Evolutionary conservation across 108 stramenopile species (phyloP).

Genomic region (Fragilaria radians): DNA sequence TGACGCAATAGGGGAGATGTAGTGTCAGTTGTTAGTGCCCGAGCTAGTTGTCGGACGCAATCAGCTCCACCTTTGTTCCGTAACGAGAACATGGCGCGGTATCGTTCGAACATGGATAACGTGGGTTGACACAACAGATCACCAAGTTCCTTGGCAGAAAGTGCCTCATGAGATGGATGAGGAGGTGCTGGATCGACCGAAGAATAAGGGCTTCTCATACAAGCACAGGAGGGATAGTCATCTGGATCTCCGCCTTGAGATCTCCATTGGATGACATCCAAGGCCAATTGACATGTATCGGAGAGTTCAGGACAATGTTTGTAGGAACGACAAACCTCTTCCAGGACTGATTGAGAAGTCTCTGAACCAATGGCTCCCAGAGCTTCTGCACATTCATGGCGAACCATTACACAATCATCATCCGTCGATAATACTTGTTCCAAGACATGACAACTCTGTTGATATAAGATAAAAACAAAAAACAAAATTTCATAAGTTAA

Average conservation of each 20-base stretch:
- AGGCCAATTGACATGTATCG: slow-evolving; percentile 86
- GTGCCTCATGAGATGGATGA: slow-evolving; percentile 52
- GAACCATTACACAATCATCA: slow-evolving; percentile 87
- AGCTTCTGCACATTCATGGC: slow-evolving; percentile 96
- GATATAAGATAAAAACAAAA: background rate
- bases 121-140: slow-evolving; percentile 55
- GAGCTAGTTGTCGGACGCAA: slow-evolving; percentile 73
- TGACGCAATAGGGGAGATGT: slow-evolving; percentile 89
- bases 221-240: slow-evolving; percentile 55
- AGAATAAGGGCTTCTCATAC: slow-evolving; percentile 80
- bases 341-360: slow-evolving; percentile 20
- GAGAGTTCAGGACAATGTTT: slow-evolving; percentile 58
- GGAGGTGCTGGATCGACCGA: slow-evolving; percentile 84
- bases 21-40: slow-evolving; percentile 61
- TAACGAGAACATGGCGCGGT: slow-evolving; percentile 96
- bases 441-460: slow-evolving; percentile 38
- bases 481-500: background rate
- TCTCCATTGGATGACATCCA: slow-evolving; percentile 76
- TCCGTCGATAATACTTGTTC: slow-evolving; percentile 42
- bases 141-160: slow-evolving; percentile 54
- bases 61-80: slow-evolving; percentile 86
- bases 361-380: slow-evolving; percentile 73
- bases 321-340: slow-evolving; percentile 7
- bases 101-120: slow-evolving; percentile 84
- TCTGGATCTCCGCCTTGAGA: slow-evolving; percentile 24